Conservation (phyloP, 108 stramenopile genomes). For the Cyclotella baltica region DNA sequence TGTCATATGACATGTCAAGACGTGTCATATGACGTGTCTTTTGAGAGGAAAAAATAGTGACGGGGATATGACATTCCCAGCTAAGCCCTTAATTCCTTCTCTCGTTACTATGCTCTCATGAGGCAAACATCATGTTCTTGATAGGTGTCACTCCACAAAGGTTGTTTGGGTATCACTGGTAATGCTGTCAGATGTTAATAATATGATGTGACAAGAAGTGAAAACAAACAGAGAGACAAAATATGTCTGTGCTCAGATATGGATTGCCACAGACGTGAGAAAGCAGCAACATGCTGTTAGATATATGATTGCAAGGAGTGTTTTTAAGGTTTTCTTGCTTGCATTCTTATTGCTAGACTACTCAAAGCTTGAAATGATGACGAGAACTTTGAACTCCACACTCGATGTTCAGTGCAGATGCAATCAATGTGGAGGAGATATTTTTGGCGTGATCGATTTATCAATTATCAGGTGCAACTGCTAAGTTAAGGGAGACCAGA, state of each 20-base stretch:
- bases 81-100: too few relatives aligned
- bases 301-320: slow-evolving; percentile 27
- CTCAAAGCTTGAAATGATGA: slow-evolving; percentile 29
- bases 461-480: slow-evolving; percentile 21
- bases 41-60: too few relatives aligned
- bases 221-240: slow-evolving; percentile 41
- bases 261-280: slow-evolving; percentile 50
- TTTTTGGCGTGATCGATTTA: slow-evolving; percentile 40
- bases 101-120: slow-evolving; percentile 14
- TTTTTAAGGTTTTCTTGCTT: slow-evolving; percentile 27
- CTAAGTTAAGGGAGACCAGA: slow-evolving; percentile 23
- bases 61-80: too few relatives aligned
- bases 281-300: slow-evolving; percentile 13
- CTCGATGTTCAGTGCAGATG: slow-evolving; percentile 29
- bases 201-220: slow-evolving; percentile 59
- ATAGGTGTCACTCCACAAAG: slow-evolving; percentile 34
- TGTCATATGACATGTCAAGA: too few relatives aligned
- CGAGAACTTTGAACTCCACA: slow-evolving; percentile 13
- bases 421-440: slow-evolving; percentile 47
- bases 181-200: slow-evolving; percentile 60
- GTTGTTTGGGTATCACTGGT: slow-evolving; percentile 53
- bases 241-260: slow-evolving; percentile 54
- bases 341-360: slow-evolving; percentile 21
- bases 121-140: neutral
- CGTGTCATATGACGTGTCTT: too few relatives aligned